Conservation (phyloP, 805 yeast species). For the Ogataea glucozyma region DNA sequence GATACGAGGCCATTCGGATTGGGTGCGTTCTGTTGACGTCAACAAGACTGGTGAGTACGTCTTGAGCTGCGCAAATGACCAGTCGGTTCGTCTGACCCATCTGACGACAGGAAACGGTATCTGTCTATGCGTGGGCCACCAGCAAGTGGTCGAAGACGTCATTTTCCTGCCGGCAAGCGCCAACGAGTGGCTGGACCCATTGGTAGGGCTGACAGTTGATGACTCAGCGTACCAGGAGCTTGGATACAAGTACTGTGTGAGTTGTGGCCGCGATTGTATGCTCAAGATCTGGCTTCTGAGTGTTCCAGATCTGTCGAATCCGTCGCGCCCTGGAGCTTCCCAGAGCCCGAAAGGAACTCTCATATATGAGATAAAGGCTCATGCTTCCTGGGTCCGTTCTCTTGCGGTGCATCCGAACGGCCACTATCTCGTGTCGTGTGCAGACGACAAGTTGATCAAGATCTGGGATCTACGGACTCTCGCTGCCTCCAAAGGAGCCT, state of each 20-base stretch:
- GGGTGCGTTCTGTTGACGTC: constrained; percentile 73
- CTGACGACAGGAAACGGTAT: constrained; percentile 65
- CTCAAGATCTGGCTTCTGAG: constrained; percentile 80
- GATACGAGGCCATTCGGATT: constrained; percentile 79
- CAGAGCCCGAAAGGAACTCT: constrained; percentile 61
- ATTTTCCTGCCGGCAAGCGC: constrained; percentile 61
- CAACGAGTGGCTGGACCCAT: constrained; percentile 48
- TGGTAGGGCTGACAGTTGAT: constrained; percentile 28
- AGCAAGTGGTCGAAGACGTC: constrained; percentile 78
- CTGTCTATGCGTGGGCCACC: constrained; percentile 71
- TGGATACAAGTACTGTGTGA: constrained; percentile 72
- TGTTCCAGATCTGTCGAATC: constrained; percentile 54
- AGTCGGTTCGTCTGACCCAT: constrained; percentile 66
- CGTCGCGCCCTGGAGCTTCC: constrained; percentile 43
- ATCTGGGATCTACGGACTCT: constrained; percentile 67
- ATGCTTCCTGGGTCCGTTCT: constrained; percentile 83
- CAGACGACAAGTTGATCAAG: constrained; percentile 77
- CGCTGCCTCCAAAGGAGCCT: constrained; percentile 32
- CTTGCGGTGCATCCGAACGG: constrained; percentile 76
- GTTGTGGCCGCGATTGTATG: constrained; percentile 78
- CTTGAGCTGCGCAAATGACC: constrained; percentile 78
- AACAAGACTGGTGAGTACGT: constrained; percentile 53
- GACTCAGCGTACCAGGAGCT: constrained; percentile 36
- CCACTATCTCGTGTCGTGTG: constrained; percentile 61
- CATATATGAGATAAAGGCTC: constrained; percentile 64